Percentiles rank a stretch among this genome's conserved stretches.
Conservation (phyloP, 208 protist species). For the Crithidia mellificae region DNA sequence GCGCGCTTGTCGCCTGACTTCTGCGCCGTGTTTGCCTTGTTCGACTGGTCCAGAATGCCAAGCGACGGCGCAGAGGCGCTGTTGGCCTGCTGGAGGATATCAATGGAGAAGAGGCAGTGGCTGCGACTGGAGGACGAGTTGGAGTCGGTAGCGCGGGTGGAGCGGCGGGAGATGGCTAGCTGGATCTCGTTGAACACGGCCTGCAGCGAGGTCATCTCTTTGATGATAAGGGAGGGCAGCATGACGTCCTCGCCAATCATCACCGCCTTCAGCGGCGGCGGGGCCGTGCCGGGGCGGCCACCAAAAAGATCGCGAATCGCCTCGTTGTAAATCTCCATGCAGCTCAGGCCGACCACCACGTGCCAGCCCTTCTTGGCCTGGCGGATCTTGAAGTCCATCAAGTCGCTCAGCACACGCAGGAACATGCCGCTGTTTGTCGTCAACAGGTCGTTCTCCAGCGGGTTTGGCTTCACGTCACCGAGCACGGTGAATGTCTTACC, state of each 20-base stretch:
- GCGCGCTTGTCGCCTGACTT: conserved; percentile 20
- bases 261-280: conserved; percentile 78
- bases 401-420: conserved; percentile 81
- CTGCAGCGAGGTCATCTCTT: conserved; percentile 66
- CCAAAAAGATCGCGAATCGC: conserved; percentile 85
- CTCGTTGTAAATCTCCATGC: conserved; percentile 90
- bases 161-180: conserved; percentile 65
- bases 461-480: conserved; percentile 66
- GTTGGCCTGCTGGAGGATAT: conserved; percentile 82
- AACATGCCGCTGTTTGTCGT: conserved; percentile 88
- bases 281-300: conserved; percentile 42
- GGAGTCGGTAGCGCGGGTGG: conserved; percentile 71
- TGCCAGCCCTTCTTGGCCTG: conserved; percentile 69
- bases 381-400: conserved; percentile 71
- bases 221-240: conserved; percentile 66
- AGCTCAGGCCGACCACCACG: conserved; percentile 79
- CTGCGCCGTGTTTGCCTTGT: conserved; percentile 32
- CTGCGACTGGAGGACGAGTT: conserved; percentile 91
- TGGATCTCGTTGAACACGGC: conserved; percentile 76
- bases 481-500: conserved; percentile 92
- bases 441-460: conserved; percentile 71
- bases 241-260: conserved; percentile 75
- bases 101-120: conserved; percentile 92
- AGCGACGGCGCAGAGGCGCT: conserved; percentile 69
- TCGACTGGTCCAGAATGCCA: conserved; percentile 46